Conservation (phyloP, 768 basidiomycete genomes). For the Amanita polypyramis region DNA sequence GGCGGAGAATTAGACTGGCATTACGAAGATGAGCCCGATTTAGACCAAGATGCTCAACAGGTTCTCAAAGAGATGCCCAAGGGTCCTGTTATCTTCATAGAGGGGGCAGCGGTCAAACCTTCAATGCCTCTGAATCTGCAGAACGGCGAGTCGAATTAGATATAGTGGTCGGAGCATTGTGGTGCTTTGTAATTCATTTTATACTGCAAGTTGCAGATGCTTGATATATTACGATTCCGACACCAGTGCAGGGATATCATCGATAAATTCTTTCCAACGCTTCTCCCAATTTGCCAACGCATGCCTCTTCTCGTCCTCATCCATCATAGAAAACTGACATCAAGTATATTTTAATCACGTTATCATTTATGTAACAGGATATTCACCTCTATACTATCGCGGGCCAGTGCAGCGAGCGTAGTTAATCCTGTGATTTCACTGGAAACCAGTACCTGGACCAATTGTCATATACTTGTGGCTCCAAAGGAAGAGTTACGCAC, state of each 20-base stretch:
- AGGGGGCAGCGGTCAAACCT: conserved; percentile 24
- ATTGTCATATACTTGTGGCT: neutral
- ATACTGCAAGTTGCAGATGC: neutral
- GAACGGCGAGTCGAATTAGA: neutral
- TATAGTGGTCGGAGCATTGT: no score
- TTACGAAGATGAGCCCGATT: conserved; percentile 53
- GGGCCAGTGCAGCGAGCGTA: conserved; percentile 51
- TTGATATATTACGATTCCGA: neutral
- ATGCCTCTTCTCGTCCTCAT: conserved; percentile 30
- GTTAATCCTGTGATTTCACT: conserved; percentile 58
- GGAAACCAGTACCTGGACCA: conserved; percentile 45
- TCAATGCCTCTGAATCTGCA: neutral
- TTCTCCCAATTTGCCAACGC: conserved; percentile 37
- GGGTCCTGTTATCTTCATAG: conserved; percentile 41
- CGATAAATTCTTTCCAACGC: conserved; percentile 37
- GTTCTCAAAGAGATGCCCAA: conserved; percentile 42
- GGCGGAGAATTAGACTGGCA: conserved; percentile 69
- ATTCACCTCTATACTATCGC: conserved; percentile 51
- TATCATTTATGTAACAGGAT: neutral
- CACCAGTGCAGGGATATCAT: conserved; percentile 14
- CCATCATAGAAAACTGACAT: conserved; percentile 34
- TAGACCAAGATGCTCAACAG: conserved; percentile 45
- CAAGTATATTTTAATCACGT: no score
- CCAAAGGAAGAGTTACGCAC: conserved; percentile 19
- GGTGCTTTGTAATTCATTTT: no score